Conservation (phyloP, 202 grass and related monocot species). For the Elaeis oleifera region DNA sequence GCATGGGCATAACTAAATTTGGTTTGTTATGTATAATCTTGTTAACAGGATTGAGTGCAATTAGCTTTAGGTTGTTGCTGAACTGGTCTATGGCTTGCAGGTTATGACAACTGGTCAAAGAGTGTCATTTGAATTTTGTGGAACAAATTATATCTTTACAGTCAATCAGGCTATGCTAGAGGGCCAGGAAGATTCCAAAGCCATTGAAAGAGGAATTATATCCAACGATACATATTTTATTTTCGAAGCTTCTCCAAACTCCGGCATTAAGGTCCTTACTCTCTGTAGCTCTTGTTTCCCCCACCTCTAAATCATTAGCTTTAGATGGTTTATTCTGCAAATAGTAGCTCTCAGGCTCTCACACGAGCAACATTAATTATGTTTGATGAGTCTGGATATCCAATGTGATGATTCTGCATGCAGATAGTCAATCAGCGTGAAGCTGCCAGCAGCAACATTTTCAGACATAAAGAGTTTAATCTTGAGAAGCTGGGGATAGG, state of each 20-base stretch:
- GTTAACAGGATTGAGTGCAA: not conserved
- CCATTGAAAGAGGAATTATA: constrained; percentile 71
- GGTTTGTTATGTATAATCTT: not conserved
- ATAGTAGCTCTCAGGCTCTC: too few relatives aligned
- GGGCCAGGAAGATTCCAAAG: constrained; percentile 68
- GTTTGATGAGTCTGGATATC: not conserved
- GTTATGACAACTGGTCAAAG: constrained; percentile 84
- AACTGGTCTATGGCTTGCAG: constrained; percentile 34
- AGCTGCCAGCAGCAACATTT: constrained; percentile 95
- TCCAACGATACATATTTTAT: constrained; percentile 87
- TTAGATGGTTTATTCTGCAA: too few relatives aligned
- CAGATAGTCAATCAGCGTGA: constrained; percentile 92
- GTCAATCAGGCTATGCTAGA: constrained; percentile 90
- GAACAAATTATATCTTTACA: constrained; percentile 88
- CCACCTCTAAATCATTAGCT: not conserved
- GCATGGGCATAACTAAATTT: too few relatives aligned
- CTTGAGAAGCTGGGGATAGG: constrained; percentile 94
- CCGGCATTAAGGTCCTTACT: constrained; percentile 82
- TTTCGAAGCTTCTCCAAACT: constrained; percentile 89
- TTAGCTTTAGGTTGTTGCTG: constrained; percentile 15
- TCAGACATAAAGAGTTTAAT: constrained; percentile 97
- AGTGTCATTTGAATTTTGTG: constrained; percentile 89
- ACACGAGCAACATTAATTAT: not conserved
- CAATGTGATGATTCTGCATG: constrained; percentile 15
- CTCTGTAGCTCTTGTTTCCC: not conserved